These are phyloP conservation scores for Fusarium sambucinum DNA, from an alignment of 2,329 filamentous ascomycete genomes.

Conservation along the genomic window DNA sequence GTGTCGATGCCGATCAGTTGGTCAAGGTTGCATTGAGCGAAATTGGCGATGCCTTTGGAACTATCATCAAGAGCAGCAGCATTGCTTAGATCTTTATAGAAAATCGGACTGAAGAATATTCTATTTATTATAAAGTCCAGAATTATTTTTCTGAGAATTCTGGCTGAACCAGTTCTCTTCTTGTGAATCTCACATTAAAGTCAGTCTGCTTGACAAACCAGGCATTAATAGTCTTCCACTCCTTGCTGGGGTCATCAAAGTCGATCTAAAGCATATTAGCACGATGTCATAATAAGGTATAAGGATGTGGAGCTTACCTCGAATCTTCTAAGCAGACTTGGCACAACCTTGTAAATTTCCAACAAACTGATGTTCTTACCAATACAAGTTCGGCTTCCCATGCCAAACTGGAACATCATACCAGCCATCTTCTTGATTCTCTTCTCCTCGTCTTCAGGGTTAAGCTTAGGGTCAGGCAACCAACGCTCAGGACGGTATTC, in stretches of 20 bases:
- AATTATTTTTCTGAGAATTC: constrained; percentile 23
- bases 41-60: constrained; percentile 73
- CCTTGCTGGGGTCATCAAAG: constrained; percentile 65
- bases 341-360: constrained; percentile 74
- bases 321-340: constrained; percentile 50
- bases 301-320: constrained; percentile 17
- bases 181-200: constrained; percentile 61
- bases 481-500: constrained; percentile 77
- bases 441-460: constrained; percentile 59
- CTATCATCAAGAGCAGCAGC: constrained; percentile 60
- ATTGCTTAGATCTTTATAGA: constrained; percentile 35
- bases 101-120: neutral
- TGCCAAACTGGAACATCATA: constrained; percentile 71
- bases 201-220: constrained; percentile 73
- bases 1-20: constrained; percentile 66
- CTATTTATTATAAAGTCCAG: neutral
- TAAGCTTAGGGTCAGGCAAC: constrained; percentile 59
- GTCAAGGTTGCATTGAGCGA: constrained; percentile 66
- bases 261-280: constrained; percentile 57
- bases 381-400: constrained; percentile 76
- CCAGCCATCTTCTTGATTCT: constrained; percentile 48
- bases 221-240: constrained; percentile 70
- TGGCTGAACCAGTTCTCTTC: constrained; percentile 59
- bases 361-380: constrained; percentile 74
- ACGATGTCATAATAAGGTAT: rapidly evolving